Evolutionary conservation across 257 asterid species (phyloP).

Genomic region (Capsicum chinense): DNA sequence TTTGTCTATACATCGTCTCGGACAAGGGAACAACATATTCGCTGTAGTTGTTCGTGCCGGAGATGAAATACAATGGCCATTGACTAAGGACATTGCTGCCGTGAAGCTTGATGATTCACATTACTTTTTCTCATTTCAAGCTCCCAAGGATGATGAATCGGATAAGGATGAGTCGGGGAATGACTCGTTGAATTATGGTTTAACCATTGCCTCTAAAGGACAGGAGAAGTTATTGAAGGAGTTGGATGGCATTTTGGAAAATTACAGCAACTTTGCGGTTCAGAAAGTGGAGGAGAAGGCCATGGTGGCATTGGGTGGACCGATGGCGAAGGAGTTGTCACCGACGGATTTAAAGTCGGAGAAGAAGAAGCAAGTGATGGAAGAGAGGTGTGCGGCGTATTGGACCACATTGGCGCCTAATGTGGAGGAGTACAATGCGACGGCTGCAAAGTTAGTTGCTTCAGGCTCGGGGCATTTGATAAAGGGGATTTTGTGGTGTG

Average conservation of each 20-base stretch:
- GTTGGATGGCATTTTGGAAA: slow-evolving; percentile 65
- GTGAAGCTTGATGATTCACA: slow-evolving; percentile 83
- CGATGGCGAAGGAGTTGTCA: slow-evolving; percentile 53
- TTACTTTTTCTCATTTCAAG: slow-evolving; percentile 78
- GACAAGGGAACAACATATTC: slow-evolving; percentile 58
- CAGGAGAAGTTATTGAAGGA: slow-evolving; percentile 63
- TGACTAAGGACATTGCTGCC: slow-evolving; percentile 81
- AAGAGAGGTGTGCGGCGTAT: slow-evolving; percentile 86
- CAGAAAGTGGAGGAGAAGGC: slow-evolving; percentile 66
- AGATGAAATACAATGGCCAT: slow-evolving; percentile 80
- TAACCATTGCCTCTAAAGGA: slow-evolving; percentile 72
- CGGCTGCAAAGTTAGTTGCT: slow-evolving; percentile 78
- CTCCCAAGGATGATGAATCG: slow-evolving; percentile 42
- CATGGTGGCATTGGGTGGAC: slow-evolving; percentile 51
- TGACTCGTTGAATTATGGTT: slow-evolving; percentile 67
- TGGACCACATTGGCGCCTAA: slow-evolving; percentile 98
- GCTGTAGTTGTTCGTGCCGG: slow-evolving; percentile 75
- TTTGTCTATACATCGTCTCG: slow-evolving; percentile 57
- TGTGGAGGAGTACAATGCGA: slow-evolving; percentile 91
- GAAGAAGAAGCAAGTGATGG: slow-evolving; percentile 72
- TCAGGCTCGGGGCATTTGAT: slow-evolving; percentile 88
- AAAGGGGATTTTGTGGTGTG: slow-evolving; percentile 95
- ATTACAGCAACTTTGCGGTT: slow-evolving; percentile 63
- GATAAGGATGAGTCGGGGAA: slow-evolving; percentile 16
- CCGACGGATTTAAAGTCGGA: slow-evolving; percentile 59